Evolutionary conservation across 1,284 basidiomycete genomes (phyloP).

Genomic region (Pseudozyma sp.): DNA sequence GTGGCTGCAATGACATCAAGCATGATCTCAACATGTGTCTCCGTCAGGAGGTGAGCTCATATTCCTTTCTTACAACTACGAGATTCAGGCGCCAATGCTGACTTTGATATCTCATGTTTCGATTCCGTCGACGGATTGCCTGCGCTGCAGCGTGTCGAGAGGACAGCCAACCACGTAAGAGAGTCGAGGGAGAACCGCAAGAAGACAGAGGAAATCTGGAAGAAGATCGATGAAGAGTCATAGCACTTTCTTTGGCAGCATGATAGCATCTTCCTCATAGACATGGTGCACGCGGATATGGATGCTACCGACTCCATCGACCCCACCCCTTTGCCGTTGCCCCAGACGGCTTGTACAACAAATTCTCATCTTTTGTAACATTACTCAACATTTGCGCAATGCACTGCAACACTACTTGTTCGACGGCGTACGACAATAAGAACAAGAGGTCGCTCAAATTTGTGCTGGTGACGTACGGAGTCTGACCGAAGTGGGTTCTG

Average conservation of each 20-base stretch:
- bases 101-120: background rate
- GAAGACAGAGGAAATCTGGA: conserved; percentile 53
- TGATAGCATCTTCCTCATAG: background rate
- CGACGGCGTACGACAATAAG: too few species aligned
- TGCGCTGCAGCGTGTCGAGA: conserved; percentile 29
- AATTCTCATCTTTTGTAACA: conserved; percentile 9
- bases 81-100: background rate
- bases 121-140: too few species aligned
- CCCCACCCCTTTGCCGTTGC: background rate
- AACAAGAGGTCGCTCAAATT: background rate
- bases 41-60: conserved; percentile 46
- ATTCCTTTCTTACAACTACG: background rate
- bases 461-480: background rate
- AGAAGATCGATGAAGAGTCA: conserved; percentile 48
- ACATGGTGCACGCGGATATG: background rate
- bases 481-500: too few species aligned
- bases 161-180: conserved; percentile 37
- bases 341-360: conserved; percentile 12
- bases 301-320: background rate
- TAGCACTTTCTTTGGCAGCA: background rate
- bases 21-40: conserved; percentile 58
- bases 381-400: background rate
- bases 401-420: background rate
- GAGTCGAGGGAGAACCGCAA: conserved; percentile 39
- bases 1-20: conserved; percentile 59